A percentile compares a stretch with the other conserved stretches of the same genome.
phyloP scores from a whole-genome alignment of 1,284 basidiomycete genomes.

The Irpex rosettiformis region DNA sequence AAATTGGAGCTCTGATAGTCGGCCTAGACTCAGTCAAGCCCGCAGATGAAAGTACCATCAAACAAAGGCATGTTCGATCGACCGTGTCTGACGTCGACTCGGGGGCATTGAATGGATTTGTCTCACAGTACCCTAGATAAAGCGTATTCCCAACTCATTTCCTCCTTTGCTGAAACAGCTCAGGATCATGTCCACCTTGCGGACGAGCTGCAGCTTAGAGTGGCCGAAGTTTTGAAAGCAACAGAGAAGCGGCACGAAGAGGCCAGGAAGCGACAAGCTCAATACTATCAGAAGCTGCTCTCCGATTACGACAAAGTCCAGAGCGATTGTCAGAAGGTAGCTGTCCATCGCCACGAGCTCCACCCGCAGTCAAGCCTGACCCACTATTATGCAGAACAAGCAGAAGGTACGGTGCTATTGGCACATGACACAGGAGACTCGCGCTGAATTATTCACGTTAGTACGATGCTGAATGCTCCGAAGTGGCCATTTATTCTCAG shows the following conservation, averaged over 20 bases:
- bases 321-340: conserved; percentile 65
- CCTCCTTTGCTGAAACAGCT: conserved; percentile 54
- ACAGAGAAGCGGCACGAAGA: conserved; percentile 64
- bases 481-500: conserved; percentile 67
- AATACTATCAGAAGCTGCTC: conserved; percentile 69
- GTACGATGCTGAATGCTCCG: conserved; percentile 76
- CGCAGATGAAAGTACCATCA: conserved; percentile 50
- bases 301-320: conserved; percentile 67
- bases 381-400: conserved; percentile 49
- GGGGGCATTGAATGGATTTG: not conserved
- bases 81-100: not conserved
- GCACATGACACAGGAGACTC: conserved; percentile 1
- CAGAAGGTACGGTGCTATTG: conserved; percentile 53
- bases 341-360: conserved; percentile 13
- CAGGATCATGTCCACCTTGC: conserved; percentile 69
- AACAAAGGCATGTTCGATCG: conserved; percentile 46
- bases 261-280: conserved; percentile 67
- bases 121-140: conserved; percentile 57
- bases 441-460: conserved; percentile 26
- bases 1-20: conserved; percentile 49
- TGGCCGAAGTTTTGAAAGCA: conserved; percentile 59
- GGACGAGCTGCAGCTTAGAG: conserved; percentile 54
- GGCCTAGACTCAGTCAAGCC: conserved; percentile 66
- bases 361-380: conserved; percentile 1
- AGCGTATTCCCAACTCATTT: conserved; percentile 65